Evolutionary conservation across 1,284 basidiomycete genomes (phyloP).

Genomic region (Microbotryum scabiosae): DNA sequence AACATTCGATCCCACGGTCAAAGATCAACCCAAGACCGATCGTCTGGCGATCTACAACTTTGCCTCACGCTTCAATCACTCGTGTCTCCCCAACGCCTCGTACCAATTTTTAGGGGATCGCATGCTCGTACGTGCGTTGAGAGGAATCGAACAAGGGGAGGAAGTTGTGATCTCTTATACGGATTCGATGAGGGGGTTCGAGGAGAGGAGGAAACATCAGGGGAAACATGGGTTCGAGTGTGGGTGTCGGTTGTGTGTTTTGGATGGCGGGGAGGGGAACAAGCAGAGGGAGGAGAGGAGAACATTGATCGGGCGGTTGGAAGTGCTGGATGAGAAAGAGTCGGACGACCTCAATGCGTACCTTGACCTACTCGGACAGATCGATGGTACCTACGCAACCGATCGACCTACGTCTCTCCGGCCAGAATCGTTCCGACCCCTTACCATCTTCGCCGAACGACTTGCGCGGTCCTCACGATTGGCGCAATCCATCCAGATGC

Average conservation of each 20-base stretch:
- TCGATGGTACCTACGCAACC: conserved; percentile 3
- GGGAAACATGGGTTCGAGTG: conserved; percentile 27
- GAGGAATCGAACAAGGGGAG: conserved; percentile 32
- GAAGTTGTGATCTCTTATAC: conserved; percentile 27
- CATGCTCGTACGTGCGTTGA: conserved; percentile 27
- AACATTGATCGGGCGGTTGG: background rate
- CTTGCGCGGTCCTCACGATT: background rate
- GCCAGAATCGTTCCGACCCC: conserved; percentile 8
- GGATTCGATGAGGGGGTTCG: conserved; percentile 9
- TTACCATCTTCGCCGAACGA: conserved; percentile 1
- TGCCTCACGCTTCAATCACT: conserved; percentile 31
- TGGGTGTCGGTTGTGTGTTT: conserved; percentile 20
- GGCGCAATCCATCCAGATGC: conserved; percentile 2
- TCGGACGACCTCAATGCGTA: background rate
- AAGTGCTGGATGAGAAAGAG: background rate
- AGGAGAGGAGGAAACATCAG: conserved; percentile 3
- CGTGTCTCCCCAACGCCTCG: conserved; percentile 34
- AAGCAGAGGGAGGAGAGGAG: background rate
- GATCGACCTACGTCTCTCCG: background rate
- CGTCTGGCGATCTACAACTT: conserved; percentile 24
- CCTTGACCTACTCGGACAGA: background rate
- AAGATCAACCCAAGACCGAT: background rate
- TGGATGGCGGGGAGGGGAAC: conserved; percentile 3
- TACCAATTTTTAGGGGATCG: conserved; percentile 34
- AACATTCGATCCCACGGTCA: background rate